phyloP scores from a whole-genome alignment of 2,329 filamentous ascomycete genomes.

The Monilinia laxa region DNA sequence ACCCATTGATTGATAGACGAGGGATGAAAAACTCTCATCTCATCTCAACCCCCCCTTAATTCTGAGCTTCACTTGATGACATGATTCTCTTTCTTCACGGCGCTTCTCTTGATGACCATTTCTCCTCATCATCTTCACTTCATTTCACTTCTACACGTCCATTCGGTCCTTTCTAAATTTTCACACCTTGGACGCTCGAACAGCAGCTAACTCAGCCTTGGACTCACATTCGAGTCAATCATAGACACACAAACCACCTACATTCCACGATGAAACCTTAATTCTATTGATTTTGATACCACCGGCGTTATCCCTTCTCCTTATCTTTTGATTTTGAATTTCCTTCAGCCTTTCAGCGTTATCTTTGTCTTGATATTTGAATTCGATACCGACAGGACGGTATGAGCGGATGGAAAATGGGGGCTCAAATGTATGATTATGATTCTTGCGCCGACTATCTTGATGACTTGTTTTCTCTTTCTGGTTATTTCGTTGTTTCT shows the following conservation, averaged over 20 bases:
- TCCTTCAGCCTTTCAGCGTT: not conserved
- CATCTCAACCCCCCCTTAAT: conserved; percentile 23
- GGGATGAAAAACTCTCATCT: not conserved
- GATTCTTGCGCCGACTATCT: too few relatives aligned
- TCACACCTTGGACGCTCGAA: not conserved
- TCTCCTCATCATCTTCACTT: not conserved
- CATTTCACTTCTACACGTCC: not conserved
- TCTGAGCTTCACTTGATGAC: not conserved
- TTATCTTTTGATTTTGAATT: not conserved
- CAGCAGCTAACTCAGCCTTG: not conserved
- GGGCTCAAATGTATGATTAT: too few relatives aligned
- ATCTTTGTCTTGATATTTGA: not conserved
- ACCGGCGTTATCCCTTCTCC: conserved; percentile 3
- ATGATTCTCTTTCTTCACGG: conserved; percentile 10
- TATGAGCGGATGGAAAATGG: too few relatives aligned
- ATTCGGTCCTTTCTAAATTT: not conserved
- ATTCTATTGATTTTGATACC: conserved; percentile 10
- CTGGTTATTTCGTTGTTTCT: too few relatives aligned
- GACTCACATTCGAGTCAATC: not conserved
- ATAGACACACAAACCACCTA: not conserved
- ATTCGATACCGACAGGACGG: too few relatives aligned
- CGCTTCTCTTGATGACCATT: too few relatives aligned
- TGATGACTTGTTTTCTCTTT: too few relatives aligned
- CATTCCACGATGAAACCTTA: not conserved
- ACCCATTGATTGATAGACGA: conserved; percentile 28